These are phyloP conservation scores for Xylaria castorea DNA, from an alignment of 495 filamentous ascomycete genomes.

Conservation along the genomic window DNA sequence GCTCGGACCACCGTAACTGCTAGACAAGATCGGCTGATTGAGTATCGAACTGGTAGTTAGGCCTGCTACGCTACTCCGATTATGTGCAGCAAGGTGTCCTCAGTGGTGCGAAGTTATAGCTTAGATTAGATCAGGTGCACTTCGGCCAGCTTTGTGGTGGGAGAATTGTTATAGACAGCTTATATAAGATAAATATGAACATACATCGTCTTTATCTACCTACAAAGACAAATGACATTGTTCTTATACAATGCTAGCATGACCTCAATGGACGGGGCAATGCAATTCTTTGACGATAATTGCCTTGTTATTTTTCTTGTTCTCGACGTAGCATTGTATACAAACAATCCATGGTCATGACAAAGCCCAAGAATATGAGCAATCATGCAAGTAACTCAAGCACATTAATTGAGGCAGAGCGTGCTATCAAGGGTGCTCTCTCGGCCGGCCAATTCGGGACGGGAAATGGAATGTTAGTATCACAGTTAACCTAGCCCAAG, in stretches of 20 bases:
- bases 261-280: background rate
- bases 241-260: background rate
- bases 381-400: background rate
- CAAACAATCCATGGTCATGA: background rate
- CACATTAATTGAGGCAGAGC: background rate
- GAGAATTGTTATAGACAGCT: background rate
- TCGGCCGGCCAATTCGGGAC: background rate
- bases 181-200: background rate
- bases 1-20: background rate
- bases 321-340: background rate
- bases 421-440: background rate
- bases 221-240: background rate
- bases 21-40: background rate
- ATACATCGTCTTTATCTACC: background rate
- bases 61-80: conserved; percentile 12
- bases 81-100: background rate
- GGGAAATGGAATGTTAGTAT: background rate
- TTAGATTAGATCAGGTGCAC: background rate
- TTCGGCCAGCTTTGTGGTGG: background rate
- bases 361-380: background rate
- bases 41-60: conserved; percentile 6
- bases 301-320: background rate
- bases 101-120: conserved; percentile 1
- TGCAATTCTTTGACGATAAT: background rate
- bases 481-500: background rate